A percentile compares a stretch with the other conserved stretches of the same genome.
phyloP scores from a whole-genome alignment of 23 red algal genomes.

The Chondrus crispus region DNA sequence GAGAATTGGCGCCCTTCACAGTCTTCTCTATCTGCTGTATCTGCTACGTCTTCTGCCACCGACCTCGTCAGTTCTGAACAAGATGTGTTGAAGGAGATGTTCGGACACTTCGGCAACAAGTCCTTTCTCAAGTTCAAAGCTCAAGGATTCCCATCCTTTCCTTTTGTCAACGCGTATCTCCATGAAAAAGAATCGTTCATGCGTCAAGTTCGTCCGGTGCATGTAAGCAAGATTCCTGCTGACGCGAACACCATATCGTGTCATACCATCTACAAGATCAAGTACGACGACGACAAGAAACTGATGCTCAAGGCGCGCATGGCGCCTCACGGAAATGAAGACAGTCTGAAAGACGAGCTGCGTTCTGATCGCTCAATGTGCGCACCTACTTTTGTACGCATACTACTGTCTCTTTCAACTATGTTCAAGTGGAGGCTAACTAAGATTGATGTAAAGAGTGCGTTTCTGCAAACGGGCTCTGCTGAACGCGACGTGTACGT shows the following conservation, averaged over 20 bases:
- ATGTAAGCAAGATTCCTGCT: not conserved
- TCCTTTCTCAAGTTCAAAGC: not conserved
- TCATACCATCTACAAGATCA: slow-evolving; percentile 15
- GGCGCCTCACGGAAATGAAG: slow-evolving; percentile 16
- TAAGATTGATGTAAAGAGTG: not conserved
- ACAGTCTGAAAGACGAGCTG: not conserved
- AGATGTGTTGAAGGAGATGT: not conserved
- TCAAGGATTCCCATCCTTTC: not conserved
- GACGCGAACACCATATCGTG: not conserved
- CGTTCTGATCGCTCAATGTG: not conserved
- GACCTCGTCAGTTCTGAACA: not conserved
- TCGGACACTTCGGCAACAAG: slow-evolving; percentile 22
- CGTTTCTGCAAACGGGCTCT: slow-evolving; percentile 6
- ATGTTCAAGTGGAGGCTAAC: not conserved
- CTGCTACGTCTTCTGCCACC: not conserved
- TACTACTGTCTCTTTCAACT: not conserved
- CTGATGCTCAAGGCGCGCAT: slow-evolving; percentile 16
- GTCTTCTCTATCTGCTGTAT: not conserved
- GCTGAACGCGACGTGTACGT: not conserved
- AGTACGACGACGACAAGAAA: not conserved
- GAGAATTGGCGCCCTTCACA: not conserved
- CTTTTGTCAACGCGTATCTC: not conserved
- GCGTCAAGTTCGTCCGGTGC: not conserved
- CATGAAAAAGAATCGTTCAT: not conserved
- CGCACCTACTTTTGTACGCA: not conserved